Evolutionary conservation across 306 rosid species (phyloP), one percentile per base, ranked within the genome.

Genomic region (Pachyrhizus erosus): DNA sequence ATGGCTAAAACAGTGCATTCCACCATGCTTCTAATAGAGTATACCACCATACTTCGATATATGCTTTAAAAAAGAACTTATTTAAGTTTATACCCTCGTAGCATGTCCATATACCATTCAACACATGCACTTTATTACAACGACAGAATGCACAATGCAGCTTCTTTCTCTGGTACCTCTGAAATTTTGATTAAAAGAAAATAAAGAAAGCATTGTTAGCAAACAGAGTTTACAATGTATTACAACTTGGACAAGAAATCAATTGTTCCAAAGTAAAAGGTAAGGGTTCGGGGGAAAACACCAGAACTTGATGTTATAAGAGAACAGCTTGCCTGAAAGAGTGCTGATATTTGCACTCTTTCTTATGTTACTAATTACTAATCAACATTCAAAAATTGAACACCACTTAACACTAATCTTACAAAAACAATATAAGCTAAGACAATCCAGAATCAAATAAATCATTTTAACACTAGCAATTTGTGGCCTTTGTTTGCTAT

Each of bases 61-160:
- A 76, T 54, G 84, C 85, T 62, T 79, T 70, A 73, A 51, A 69
- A 61, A 37, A 27, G 78, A 62, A 84, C 80, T 80, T 87, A 77
- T 81, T 64, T 84, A 75, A 84, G 83, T 77, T 60, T 66, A 80
- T 75, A 65, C 57, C 81, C 77, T 82, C 17, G 70, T 82, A 78
- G 74, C 72, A 39, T 83, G 45, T 77, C 84, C 81, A 51, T 73
- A 34, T 43, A 83, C 21, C 85, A 75, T 58, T 49, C 62, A 64
- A 76, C 58, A 79, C 39, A 70, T 77, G 84, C 86, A 83, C 84
- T 75, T 84, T 81, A 84, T 75, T 81, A 75, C 69, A 76, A 57
- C 34, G 39, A 73, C 58, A 70, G 68, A 76, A 88, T 82, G 85
- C 89, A 76, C 67, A 24, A 54, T 70, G 67, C 75, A 39, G 77